Percentiles rank a stretch among this genome's conserved stretches.
Conservation (phyloP, 768 basidiomycete species). For the Rhodotorula paludigena region DNA sequence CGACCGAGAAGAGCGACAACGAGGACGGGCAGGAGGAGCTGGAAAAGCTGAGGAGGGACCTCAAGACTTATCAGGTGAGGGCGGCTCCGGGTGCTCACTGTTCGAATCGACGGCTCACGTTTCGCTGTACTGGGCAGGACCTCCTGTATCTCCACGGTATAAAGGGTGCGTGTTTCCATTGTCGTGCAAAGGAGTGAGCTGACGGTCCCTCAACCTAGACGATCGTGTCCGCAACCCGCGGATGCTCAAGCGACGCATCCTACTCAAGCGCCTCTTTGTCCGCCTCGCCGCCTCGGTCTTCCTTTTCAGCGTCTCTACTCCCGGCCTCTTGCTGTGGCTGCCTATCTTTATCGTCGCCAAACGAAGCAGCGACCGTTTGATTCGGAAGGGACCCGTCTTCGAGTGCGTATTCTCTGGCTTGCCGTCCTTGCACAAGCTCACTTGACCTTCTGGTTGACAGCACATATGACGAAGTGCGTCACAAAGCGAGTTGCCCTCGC, state of each 20-base stretch:
- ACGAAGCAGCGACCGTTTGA: constrained; percentile 67
- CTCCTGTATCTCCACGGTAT: constrained; percentile 62
- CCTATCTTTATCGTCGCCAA: constrained; percentile 70
- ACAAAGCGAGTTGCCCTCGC: constrained; percentile 10
- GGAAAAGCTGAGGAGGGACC: constrained; percentile 50
- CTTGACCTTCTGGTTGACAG: neutral
- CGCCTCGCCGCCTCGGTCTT: constrained; percentile 62
- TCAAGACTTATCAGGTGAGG: constrained; percentile 49
- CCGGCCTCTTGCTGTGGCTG: constrained; percentile 74
- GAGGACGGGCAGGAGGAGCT: constrained; percentile 41
- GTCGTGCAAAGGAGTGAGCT: neutral
- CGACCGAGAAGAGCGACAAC: neutral
- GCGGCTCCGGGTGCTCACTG: neutral
- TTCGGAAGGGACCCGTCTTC: constrained; percentile 53
- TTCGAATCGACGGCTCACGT: neutral
- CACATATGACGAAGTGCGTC: constrained; percentile 39
- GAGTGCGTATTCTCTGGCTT: constrained; percentile 19
- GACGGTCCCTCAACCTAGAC: constrained; percentile 49
- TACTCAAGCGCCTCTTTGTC: constrained; percentile 62
- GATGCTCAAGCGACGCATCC: constrained; percentile 53
- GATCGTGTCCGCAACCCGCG: constrained; percentile 69
- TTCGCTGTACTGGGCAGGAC: constrained; percentile 60
- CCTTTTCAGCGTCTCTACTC: constrained; percentile 63
- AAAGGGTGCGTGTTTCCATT: constrained; percentile 48
- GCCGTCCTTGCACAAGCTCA: neutral